Conservation (phyloP, 2,329 filamentous ascomycete species). For the Phoma sp. region DNA sequence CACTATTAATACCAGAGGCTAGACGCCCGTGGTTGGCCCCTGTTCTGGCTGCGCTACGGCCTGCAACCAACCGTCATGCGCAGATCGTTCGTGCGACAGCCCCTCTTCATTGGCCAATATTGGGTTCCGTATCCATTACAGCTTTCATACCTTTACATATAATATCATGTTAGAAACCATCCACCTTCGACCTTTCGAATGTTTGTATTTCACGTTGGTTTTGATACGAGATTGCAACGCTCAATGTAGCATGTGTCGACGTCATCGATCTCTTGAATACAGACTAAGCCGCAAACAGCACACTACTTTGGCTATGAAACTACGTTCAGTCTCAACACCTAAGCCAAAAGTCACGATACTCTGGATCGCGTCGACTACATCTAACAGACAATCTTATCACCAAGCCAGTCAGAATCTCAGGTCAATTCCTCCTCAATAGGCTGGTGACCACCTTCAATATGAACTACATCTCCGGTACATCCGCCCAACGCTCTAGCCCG, state of each 20-base stretch:
- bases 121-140: not conserved
- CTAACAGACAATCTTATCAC: too few species aligned
- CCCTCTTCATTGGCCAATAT: conserved; percentile 1
- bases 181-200: not conserved
- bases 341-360: conserved; percentile 18
- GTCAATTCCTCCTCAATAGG: too few species aligned
- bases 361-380: not conserved
- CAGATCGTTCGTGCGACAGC: not conserved
- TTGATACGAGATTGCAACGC: conserved; percentile 7
- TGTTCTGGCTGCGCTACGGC: conserved; percentile 13
- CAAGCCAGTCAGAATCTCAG: too few species aligned
- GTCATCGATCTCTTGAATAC: conserved; percentile 4
- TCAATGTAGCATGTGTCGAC: conserved; percentile 18
- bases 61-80: conserved; percentile 4
- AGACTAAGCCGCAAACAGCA: conserved; percentile 16
- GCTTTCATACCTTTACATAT: not conserved
- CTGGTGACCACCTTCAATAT: conserved; percentile 20
- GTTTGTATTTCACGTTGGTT: not conserved
- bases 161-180: too few species aligned
- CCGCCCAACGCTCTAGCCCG: not conserved
- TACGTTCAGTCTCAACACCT: conserved; percentile 11
- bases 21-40: conserved; percentile 11
- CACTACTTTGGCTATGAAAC: conserved; percentile 17
- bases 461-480: conserved; percentile 42
- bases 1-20: not conserved